Conservation (phyloP, 2,329 filamentous ascomycete species). For the Domatiomyces catenatus region DNA sequence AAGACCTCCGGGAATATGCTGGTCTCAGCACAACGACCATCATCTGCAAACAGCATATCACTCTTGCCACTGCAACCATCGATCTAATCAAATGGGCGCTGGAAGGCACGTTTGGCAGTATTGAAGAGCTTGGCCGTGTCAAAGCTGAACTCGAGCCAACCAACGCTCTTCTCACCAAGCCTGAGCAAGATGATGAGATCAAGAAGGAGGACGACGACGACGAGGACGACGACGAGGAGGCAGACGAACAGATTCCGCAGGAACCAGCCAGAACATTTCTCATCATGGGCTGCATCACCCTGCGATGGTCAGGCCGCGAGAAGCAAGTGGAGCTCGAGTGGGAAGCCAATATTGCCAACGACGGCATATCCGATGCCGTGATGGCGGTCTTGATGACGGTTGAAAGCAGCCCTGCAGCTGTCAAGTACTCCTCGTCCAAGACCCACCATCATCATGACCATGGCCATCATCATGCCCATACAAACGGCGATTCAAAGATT, state of each 20-base stretch:
- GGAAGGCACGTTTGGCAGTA: constrained; percentile 80
- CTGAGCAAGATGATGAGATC: constrained; percentile 18
- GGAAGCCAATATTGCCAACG: constrained; percentile 96
- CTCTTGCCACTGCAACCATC: constrained; percentile 70
- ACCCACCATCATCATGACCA: constrained; percentile 37
- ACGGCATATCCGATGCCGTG: constrained; percentile 92
- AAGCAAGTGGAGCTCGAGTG: constrained; percentile 84
- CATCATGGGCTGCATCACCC: constrained; percentile 80
- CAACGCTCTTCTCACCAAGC: constrained; percentile 9
- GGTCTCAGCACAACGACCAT: constrained; percentile 94
- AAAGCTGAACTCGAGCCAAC: constrained; percentile 4
- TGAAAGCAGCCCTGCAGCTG: constrained; percentile 85
- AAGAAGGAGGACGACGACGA: constrained; percentile 26
- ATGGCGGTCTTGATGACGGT: constrained; percentile 84
- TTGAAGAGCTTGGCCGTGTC: constrained; percentile 39
- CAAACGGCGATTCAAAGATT: constrained; percentile 2
- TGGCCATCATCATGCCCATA: constrained; percentile 24
- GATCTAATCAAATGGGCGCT: constrained; percentile 89
- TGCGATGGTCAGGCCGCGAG: constrained; percentile 55
- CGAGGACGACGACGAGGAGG: constrained; percentile 24
- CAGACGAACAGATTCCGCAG: constrained; percentile 31
- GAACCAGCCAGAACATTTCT: constrained; percentile 33
- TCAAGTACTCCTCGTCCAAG: constrained; percentile 49
- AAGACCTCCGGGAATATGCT: constrained; percentile 89
- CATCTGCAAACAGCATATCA: constrained; percentile 78